These are phyloP conservation scores for Zymoseptoria brevis DNA, from an alignment of 2,329 filamentous ascomycete genomes.

Conservation along the genomic window DNA sequence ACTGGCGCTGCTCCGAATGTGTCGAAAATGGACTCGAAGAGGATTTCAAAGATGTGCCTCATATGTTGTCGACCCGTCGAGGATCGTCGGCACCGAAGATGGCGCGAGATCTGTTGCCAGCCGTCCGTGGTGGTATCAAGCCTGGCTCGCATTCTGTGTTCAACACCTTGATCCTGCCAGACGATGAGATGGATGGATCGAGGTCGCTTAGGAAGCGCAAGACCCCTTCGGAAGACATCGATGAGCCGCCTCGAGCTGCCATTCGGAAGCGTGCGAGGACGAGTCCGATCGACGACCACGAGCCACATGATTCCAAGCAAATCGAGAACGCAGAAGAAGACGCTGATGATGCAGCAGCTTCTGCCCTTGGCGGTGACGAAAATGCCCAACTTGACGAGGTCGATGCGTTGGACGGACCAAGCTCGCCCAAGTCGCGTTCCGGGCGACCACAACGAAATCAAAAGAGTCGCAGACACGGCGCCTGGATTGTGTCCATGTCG, in stretches of 20 bases:
- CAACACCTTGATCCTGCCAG: conserved; percentile 62
- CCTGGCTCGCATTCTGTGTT: conserved; percentile 71
- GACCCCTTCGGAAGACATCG: conserved; percentile 58
- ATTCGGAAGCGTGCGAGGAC: conserved; percentile 37
- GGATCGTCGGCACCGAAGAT: conserved; percentile 58
- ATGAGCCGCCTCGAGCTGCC: conserved; percentile 28
- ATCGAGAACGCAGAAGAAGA: conserved; percentile 12
- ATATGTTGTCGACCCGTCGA: conserved; percentile 36
- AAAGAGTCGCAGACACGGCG: conserved; percentile 33
- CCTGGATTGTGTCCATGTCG: conserved; percentile 23
- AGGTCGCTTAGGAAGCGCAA: conserved; percentile 73
- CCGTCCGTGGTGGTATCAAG: conserved; percentile 55
- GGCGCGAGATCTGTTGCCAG: conserved; percentile 60
- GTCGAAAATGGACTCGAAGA: conserved; percentile 45
- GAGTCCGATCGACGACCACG: conserved; percentile 21
- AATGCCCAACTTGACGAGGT: conserved; percentile 15
- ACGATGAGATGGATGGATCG: conserved; percentile 67
- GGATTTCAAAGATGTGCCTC: conserved; percentile 33
- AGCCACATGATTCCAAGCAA: conserved; percentile 21
- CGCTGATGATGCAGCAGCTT: conserved; percentile 17
- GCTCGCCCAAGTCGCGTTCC: conserved; percentile 26
- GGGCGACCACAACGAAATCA: conserved; percentile 52
- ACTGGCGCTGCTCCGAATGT: conserved; percentile 57
- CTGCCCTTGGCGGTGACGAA: conserved; percentile 13
- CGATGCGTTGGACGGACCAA: conserved; percentile 14